Conservation (phyloP, 176 grass and related monocot genomes). For the Leersia perrieri region DNA sequence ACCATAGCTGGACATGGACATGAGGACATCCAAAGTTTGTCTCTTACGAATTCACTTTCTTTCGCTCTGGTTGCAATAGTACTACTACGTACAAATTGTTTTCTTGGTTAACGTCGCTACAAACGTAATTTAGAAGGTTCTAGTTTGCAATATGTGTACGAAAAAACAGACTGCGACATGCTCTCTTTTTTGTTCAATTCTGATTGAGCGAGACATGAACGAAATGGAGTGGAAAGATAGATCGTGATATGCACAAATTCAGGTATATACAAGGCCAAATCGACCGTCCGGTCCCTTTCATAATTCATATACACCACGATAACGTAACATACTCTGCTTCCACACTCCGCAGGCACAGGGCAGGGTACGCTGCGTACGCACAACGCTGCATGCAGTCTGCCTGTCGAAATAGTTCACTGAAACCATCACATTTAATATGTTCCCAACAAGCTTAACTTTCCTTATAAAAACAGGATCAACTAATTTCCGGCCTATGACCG, state of each 20-base stretch:
- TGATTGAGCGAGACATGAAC: neutral
- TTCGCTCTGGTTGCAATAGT: neutral
- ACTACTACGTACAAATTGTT: neutral
- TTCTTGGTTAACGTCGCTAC: neutral
- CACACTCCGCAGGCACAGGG: too few species aligned
- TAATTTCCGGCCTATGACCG: neutral
- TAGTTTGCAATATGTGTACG: neutral
- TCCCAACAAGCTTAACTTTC: neutral
- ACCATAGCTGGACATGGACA: too few species aligned
- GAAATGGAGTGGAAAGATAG: neutral
- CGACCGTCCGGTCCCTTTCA: neutral
- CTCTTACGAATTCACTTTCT: neutral
- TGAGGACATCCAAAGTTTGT: neutral
- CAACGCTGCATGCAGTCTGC: neutral
- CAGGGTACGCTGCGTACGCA: neutral
- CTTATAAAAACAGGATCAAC: neutral
- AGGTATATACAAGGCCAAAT: neutral
- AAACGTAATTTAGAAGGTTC: neutral
- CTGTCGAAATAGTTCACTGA: neutral
- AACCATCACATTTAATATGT: neutral
- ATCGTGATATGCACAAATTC: neutral
- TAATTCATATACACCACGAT: too few species aligned
- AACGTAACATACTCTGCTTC: neutral
- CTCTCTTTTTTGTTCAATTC: neutral
- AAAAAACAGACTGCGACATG: neutral